These are phyloP conservation scores for Hansfordia pulvinata DNA, from an alignment of 2,329 filamentous ascomycete genomes.

Conservation along the genomic window DNA sequence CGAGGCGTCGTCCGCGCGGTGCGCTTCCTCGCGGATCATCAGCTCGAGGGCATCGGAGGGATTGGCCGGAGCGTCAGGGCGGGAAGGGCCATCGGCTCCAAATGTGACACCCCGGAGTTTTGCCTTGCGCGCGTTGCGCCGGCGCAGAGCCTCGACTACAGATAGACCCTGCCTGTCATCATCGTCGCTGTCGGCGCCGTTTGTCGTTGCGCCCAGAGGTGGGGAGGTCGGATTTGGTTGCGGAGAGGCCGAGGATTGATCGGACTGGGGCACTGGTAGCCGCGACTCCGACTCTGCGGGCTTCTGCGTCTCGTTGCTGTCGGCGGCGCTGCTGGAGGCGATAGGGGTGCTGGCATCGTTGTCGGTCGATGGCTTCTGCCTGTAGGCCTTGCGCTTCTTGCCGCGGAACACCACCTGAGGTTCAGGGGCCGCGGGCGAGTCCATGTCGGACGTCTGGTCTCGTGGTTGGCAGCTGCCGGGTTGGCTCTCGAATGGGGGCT, in stretches of 20 bases:
- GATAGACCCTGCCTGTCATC: constrained; percentile 19
- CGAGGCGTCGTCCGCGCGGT: constrained; percentile 13
- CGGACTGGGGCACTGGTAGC: constrained; percentile 1
- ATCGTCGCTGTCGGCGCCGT: constrained; percentile 4
- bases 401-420: constrained; percentile 37
- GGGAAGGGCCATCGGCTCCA: constrained; percentile 16
- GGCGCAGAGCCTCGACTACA: constrained; percentile 35
- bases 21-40: constrained; percentile 20
- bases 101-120: constrained; percentile 44
- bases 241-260: not conserved
- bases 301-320: constrained; percentile 2
- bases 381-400: constrained; percentile 48
- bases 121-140: constrained; percentile 36
- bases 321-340: constrained; percentile 2
- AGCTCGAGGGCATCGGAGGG: constrained; percentile 20
- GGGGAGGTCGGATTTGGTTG: constrained; percentile 1
- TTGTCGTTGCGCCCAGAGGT: constrained; percentile 3
- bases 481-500: not conserved
- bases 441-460: not conserved
- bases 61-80: constrained; percentile 10
- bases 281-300: constrained; percentile 1
- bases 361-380: constrained; percentile 29
- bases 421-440: constrained; percentile 6
- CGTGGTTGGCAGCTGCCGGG: not conserved
- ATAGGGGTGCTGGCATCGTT: constrained; percentile 12